Conservation (phyloP, 179 eudicot species). For the Heliamphora pulchella region DNA sequence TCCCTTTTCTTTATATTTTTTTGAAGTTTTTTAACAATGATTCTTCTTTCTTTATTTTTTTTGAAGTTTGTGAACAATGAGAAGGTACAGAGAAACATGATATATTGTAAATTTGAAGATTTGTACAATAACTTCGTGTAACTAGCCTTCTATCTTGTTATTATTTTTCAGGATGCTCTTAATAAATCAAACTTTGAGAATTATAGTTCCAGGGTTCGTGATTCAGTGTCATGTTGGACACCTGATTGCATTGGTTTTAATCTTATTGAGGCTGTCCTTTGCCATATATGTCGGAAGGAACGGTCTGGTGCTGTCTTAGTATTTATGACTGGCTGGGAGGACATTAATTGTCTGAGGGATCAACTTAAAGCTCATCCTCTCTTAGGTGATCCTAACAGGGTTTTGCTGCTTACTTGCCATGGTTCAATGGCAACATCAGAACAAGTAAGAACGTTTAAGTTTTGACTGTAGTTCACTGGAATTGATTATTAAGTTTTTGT, state of each 20-base stretch:
- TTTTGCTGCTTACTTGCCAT: conserved; percentile 86
- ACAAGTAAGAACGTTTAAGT: conserved; percentile 45
- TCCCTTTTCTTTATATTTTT: neutral
- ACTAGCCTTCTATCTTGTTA: conserved; percentile 13
- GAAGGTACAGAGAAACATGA: neutral
- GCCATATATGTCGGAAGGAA: conserved; percentile 97
- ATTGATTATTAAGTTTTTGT: neutral
- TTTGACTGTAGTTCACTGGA: neutral
- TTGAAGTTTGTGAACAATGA: neutral
- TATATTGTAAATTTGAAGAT: neutral
- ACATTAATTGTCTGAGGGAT: conserved; percentile 88
- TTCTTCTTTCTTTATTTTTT: no score
- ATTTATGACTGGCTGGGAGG: conserved; percentile 99
- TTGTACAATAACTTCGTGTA: neutral
- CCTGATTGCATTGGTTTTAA: conserved; percentile 93
- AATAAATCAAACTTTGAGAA: conserved; percentile 70
- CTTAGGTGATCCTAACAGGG: conserved; percentile 95
- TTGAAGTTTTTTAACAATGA: no score
- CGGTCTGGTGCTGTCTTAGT: conserved; percentile 90
- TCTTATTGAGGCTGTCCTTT: conserved; percentile 85
- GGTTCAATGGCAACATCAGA: conserved; percentile 99
- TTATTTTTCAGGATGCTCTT: conserved; percentile 64
- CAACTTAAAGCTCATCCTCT: conserved; percentile 97
- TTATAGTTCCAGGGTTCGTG: conserved; percentile 80
- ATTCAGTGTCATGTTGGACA: conserved; percentile 84